phyloP scores from a whole-genome alignment of 108 stramenopile species.

The Aurantiochytrium sp. region DNA sequence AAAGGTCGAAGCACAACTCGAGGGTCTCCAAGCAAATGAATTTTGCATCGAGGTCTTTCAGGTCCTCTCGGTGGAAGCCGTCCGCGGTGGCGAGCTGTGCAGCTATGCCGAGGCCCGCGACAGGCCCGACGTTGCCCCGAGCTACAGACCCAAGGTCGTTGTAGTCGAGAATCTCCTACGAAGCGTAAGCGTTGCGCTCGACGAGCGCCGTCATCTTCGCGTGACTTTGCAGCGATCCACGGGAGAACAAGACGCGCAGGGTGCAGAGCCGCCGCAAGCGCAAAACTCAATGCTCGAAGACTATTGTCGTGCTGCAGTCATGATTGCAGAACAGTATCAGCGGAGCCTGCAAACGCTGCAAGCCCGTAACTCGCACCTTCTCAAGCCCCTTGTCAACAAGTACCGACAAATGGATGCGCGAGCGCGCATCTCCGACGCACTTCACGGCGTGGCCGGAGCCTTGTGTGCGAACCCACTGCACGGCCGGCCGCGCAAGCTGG shows the following conservation, averaged over 20 bases:
- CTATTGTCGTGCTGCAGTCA: background rate
- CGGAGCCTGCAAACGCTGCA: background rate
- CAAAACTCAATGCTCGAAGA: background rate
- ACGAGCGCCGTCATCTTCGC: background rate
- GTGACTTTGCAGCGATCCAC: background rate
- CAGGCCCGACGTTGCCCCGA: background rate
- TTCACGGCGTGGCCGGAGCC: background rate
- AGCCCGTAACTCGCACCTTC: background rate
- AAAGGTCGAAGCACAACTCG: background rate
- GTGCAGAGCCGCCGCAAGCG: background rate
- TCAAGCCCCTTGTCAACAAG: background rate
- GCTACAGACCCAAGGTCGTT: background rate
- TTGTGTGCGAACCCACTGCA: background rate
- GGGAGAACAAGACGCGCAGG: too few relatives aligned
- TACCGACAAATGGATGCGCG: conserved; percentile 1
- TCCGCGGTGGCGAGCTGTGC: background rate
- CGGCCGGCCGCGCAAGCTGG: background rate
- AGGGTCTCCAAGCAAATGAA: background rate
- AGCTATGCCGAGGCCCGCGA: background rate
- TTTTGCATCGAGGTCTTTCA: conserved; percentile 9
- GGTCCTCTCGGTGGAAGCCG: background rate
- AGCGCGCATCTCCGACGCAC: background rate
- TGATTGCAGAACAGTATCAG: background rate
- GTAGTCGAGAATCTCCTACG: background rate
- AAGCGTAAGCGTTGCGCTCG: background rate